Evolutionary conservation across 75 land plant genomes (phyloP), one percentile per base, ranked within the genome.

Genomic region (Cryptomeria japonica): DNA sequence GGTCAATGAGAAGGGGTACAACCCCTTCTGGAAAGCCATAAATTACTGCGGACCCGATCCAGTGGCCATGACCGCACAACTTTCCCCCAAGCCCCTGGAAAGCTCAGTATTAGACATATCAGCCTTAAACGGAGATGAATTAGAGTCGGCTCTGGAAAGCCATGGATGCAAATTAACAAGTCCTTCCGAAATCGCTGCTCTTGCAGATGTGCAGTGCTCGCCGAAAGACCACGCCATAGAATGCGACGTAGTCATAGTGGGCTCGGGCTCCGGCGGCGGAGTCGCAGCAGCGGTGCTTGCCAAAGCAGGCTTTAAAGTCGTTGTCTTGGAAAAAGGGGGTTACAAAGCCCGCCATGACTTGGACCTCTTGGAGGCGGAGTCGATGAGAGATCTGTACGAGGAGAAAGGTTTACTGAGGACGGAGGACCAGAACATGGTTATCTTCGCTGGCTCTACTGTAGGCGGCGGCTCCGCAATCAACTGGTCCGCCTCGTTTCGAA

Each of bases 401-500:
- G 84, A 79, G 37, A 36, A 70, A 37, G 92, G 86, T 0, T 31
- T 86, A n/a, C 86, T 90, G 15, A 32, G 87, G 1, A 92, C 93
- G 0, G 87, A 86, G 10, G 90, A 90, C 46, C 90, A 88, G 9
- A 42, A 64, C 14, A 64, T 92, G 37, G 9, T 13, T 55, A 31
- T 92, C 18, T 31, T 88, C 18, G 93, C 92, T 16, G 93, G 92
- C 3, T 53, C 92, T 13, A 87, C 86, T 49, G 90, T 92, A 14
- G 93, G 93, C 10, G 93, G 93, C 41, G 93, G 93, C 44, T 75
- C 93, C 32, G 86, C 86, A 5, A 49, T 92, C 7, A 92, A 92
- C 77, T 92, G 93, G 93, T 76, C 92, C 18, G 93, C 89, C 14
- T 90, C 88, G 41, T 90, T 92, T 41, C 55, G 85, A 46, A 90